Conservation (phyloP, 805 yeast species). For the Ogataea saltuana region DNA sequence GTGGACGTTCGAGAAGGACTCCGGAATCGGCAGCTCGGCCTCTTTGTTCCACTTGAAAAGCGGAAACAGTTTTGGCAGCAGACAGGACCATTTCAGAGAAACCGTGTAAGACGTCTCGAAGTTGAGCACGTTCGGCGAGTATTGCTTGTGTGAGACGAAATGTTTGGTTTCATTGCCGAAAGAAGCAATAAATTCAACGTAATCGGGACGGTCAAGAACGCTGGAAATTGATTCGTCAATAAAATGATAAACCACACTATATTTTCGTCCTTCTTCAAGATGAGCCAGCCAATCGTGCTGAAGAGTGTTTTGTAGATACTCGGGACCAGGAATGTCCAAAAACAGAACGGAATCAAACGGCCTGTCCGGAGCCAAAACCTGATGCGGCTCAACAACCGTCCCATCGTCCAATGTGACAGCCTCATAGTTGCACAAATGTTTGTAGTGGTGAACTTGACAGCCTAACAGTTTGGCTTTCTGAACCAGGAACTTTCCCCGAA, state of each 20-base stretch:
- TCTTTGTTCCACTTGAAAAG: constrained; percentile 38
- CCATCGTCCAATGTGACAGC: constrained; percentile 62
- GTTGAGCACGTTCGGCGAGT: constrained; percentile 61
- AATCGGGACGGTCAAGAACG: constrained; percentile 41
- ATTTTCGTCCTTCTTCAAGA: constrained; percentile 12
- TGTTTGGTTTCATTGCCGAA: constrained; percentile 59
- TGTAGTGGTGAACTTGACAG: constrained; percentile 61
- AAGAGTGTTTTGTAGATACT: constrained; percentile 42
- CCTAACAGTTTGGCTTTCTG: constrained; percentile 67
- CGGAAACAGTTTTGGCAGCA: constrained; percentile 48
- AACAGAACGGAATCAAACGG: constrained; percentile 61
- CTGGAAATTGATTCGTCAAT: constrained; percentile 56
- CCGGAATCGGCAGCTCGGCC: constrained; percentile 32
- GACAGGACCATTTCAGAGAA: constrained; percentile 55
- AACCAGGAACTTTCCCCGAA: constrained; percentile 75
- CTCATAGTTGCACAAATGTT: constrained; percentile 59
- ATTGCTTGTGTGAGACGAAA: constrained; percentile 68
- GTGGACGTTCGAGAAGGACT: constrained; percentile 20
- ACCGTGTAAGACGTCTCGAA: constrained; percentile 56
- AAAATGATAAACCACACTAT: constrained; percentile 68
- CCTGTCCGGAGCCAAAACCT: constrained; percentile 68
- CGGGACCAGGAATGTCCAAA: constrained; percentile 66
- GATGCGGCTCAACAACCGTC: constrained; percentile 56
- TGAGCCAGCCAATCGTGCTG: constrained; percentile 27
- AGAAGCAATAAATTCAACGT: constrained; percentile 50